Evolutionary conservation across 2,329 filamentous ascomycete species (phyloP), one percentile per base, ranked within the genome.

Genomic region (Colletotrichum tanaceti): DNA sequence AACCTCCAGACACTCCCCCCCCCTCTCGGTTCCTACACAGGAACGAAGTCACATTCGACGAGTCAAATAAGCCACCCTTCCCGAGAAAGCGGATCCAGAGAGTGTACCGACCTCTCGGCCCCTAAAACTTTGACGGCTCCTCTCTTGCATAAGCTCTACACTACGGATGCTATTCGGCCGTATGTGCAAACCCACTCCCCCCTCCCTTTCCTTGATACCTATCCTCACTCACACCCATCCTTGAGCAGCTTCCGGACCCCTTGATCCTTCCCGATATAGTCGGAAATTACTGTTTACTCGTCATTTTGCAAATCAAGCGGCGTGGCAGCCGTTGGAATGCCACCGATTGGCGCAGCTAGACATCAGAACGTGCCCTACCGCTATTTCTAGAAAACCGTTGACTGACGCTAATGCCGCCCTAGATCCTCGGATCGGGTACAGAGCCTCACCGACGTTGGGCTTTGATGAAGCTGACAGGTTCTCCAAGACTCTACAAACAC

Each of bases 331-430:
- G 9, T 46, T 49, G 65, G 65, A 65, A 68, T 32, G 35, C 24
- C 43, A 35, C 65, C 65, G 65, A 68, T 68, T 68, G 65, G 65
- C 22, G 39, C 38, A 63, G 28, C 32, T 63, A 22, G 43, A 28
- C 28, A 32, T 24, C n/a, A 28, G 24, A 41, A 47, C 44, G 13
- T n/a, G 5, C 32, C 14, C 6, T 18, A 47, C n/a, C 32, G 22
- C 46, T 41, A 10, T 18, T 59, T 28, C 39, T 57, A 38, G 28
- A 16, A 47, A 52, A 28, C 9, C 18, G 41, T 50, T 22, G 9
- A 14, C 43, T 35, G 43, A 24, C n/a, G 43, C 57, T 44, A 46
- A 47, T 2, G 1, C 10, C 43, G 22, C 18, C 32, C 57, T 24
- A 47, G 39, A 9, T 18, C 24, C 54, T 58, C 41, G 62, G 39